These are phyloP conservation scores for Metschnikowia hibisci DNA, from an alignment of 805 yeast genomes.

Conservation along the genomic window DNA sequence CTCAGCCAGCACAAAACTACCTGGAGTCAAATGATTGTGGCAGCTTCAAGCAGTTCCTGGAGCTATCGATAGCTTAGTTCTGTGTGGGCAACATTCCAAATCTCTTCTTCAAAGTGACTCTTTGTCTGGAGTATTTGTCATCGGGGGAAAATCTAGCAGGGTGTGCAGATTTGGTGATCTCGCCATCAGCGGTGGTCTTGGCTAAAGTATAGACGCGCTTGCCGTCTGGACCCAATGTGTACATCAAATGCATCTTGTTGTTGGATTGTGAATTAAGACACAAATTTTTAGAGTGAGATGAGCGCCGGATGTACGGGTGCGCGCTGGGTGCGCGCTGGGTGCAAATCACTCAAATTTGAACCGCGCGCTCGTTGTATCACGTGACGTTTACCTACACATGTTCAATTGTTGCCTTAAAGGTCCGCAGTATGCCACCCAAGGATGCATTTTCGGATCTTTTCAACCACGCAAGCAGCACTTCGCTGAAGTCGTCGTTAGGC, in stretches of 20 bases:
- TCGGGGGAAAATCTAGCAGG: conserved; percentile 99
- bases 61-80: conserved; percentile 9
- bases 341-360: neutral
- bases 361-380: neutral
- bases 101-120: conserved; percentile 97
- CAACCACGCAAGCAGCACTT: conserved; percentile 25
- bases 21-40: too few relatives aligned
- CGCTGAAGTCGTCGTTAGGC: conserved; percentile 13
- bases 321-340: neutral
- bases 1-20: too few relatives aligned
- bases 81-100: conserved; percentile 84
- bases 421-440: conserved; percentile 14
- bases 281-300: conserved; percentile 13
- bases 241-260: conserved; percentile 91
- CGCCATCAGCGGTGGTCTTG: conserved; percentile 78
- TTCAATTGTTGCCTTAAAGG: neutral
- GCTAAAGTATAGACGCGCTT: conserved; percentile 91
- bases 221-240: conserved; percentile 91
- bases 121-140: conserved; percentile 97
- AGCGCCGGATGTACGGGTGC: conserved; percentile 15
- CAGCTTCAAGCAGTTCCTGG: too few relatives aligned
- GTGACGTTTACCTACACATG: conserved; percentile 2
- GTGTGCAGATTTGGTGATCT: conserved; percentile 97
- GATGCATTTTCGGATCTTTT: conserved; percentile 45
- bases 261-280: neutral